Evolutionary conservation across 352 stramenopile genomes (phyloP), one percentile per base, ranked within the genome.

Genomic region (Phytophthora fragariaefolia): DNA sequence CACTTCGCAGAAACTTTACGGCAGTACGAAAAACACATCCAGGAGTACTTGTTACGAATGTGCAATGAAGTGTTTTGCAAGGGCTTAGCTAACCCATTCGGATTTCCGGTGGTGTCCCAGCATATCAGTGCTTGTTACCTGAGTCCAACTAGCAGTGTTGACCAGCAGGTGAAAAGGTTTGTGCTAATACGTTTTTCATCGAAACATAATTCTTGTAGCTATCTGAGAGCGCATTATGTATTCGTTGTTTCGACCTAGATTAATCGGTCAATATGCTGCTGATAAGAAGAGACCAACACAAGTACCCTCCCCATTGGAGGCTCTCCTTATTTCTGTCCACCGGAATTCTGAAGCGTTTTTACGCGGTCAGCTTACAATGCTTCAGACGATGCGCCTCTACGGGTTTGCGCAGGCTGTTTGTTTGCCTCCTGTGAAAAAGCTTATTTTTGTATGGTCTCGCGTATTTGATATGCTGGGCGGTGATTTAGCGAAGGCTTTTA

Each of bases 71-170:
- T 95, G 22, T 57, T 93, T 6, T 64, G 85, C 2, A 92, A 92
- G 50, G 85, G 87, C 1, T 64, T 95, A 38, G 78, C 60, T 17
- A 95, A 95, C 53, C 83, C 88, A 3, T 80, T 96, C 32, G 66
- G 69, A 4, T 93, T 93, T 63, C 89, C 89, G 4, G 77, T 95
- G 43, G 87, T 96, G 18, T 88, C 82, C 6, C 89, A 96, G 45
- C 84, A 95, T 32, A 77, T 91, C 3, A 92, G 69, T 23, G 48
- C 88, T 24, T 95, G 87, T 36, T 74, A 92, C 42, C 70, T 96
- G 13, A 93, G 82, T 47, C 82, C 83, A n/a, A 91, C 71, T 18
- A 70, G 51, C 10, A 62, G 38, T 27, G 52, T 93, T 28, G 80
- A 91, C 52, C 74, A 88, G 28, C 76, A 63, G n/a, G 75, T 95